Conservation (phyloP, 352 stramenopile species). For the Phytophthora crassamura region DNA sequence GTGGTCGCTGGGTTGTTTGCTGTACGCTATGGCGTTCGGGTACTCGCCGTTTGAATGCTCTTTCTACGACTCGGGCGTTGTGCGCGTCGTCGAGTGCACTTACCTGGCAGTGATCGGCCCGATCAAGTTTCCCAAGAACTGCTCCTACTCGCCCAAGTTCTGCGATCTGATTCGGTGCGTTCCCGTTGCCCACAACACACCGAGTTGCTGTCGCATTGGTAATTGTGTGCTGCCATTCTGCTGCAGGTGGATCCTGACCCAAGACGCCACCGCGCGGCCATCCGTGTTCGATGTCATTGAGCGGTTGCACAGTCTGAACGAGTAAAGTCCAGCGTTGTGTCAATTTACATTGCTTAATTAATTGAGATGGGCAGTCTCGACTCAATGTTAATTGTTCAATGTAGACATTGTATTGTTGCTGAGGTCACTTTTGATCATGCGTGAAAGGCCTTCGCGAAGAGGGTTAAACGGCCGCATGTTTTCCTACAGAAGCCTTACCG, state of each 20-base stretch:
- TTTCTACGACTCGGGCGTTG: slow-evolving; percentile 72
- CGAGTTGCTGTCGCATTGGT: background rate
- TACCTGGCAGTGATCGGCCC: slow-evolving; percentile 88
- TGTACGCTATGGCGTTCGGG: slow-evolving; percentile 90
- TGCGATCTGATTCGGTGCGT: slow-evolving; percentile 77
- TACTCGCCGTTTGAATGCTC: slow-evolving; percentile 92
- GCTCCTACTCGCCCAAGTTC: slow-evolving; percentile 64
- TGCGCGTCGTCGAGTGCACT: slow-evolving; percentile 83
- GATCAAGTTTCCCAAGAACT: slow-evolving; percentile 76
- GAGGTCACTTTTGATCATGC: too few relatives aligned
- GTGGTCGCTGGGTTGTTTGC: slow-evolving; percentile 89
- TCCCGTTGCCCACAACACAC: background rate
- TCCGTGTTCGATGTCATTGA: slow-evolving; percentile 78
- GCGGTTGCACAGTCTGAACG: slow-evolving; percentile 46
- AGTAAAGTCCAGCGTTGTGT: slow-evolving; percentile 21
- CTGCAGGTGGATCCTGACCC: slow-evolving; percentile 72
- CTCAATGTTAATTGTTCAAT: too few relatives aligned
- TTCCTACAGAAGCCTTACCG: too few relatives aligned
- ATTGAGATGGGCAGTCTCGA: too few relatives aligned
- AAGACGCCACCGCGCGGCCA: slow-evolving; percentile 55
- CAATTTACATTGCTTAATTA: too few relatives aligned
- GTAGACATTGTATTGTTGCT: too few relatives aligned
- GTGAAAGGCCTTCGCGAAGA: too few relatives aligned
- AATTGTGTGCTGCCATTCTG: slow-evolving; percentile 20
- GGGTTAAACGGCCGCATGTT: too few relatives aligned